Evolutionary conservation across 805 yeast genomes (phyloP).

Genomic region (Hanseniaspora vineae): DNA sequence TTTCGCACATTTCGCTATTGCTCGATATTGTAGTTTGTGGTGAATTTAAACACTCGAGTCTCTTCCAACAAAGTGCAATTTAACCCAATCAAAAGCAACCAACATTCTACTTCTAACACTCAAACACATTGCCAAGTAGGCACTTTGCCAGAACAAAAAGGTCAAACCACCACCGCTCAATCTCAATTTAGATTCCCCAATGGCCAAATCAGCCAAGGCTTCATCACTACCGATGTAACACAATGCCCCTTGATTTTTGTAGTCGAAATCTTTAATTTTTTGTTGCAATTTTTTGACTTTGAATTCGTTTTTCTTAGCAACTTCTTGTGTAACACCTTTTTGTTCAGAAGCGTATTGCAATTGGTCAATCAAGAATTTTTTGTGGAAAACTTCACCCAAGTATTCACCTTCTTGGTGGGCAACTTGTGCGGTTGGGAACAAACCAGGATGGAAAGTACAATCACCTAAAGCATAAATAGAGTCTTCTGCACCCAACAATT

Average conservation of each 20-base stretch:
- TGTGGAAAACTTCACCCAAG: conserved; percentile 60
- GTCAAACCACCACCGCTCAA: conserved; percentile 71
- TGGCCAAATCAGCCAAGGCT: conserved; percentile 84
- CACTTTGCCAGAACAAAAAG: conserved; percentile 88
- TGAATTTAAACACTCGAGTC: conserved; percentile 37
- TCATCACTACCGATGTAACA: conserved; percentile 90
- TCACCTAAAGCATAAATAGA: conserved; percentile 83
- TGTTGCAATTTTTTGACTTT: conserved; percentile 34
- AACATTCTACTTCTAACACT: conserved; percentile 79
- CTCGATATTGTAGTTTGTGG: no score
- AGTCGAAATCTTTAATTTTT: conserved; percentile 51
- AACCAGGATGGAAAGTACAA: conserved; percentile 77
- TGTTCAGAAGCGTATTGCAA: conserved; percentile 29
- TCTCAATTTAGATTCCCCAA: conserved; percentile 64
- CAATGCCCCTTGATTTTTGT: conserved; percentile 82
- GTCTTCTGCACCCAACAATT: conserved; percentile 70
- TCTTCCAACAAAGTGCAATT: conserved; percentile 81
- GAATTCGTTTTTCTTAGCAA: conserved; percentile 25
- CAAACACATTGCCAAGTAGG: conserved; percentile 86
- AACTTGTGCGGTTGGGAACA: conserved; percentile 95
- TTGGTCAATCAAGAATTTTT: conserved; percentile 47
- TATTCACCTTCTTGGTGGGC: conserved; percentile 89
- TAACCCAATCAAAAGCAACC: conserved; percentile 81
- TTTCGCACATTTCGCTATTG: no score
- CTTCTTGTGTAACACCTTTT: conserved; percentile 17